A percentile compares a stretch with the other conserved stretches of the same genome.
These are phyloP conservation scores for Begonia masoniana DNA, from an alignment of 306 rosid species.

Conservation along the genomic window DNA sequence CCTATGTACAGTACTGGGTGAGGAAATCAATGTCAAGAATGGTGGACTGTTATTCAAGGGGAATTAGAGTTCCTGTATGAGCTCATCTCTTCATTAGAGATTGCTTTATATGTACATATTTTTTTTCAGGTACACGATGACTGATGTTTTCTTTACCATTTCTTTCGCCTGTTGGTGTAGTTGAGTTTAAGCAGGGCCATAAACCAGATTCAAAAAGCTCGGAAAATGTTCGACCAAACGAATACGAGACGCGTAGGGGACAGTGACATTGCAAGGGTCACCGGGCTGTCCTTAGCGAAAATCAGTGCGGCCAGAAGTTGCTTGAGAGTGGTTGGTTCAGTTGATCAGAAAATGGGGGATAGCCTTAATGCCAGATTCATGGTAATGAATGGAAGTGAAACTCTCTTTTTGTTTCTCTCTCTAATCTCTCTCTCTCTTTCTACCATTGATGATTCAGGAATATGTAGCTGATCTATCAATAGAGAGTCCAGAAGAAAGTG, in stretches of 20 bases:
- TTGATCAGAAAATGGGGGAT: constrained; percentile 58
- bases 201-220: constrained; percentile 62
- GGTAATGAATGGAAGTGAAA: constrained; percentile 25
- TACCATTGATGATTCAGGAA: constrained; percentile 32
- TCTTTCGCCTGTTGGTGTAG: constrained; percentile 35
- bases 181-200: constrained; percentile 53
- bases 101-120: background rate
- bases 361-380: constrained; percentile 29
- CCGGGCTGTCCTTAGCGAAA: constrained; percentile 74
- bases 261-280: constrained; percentile 53
- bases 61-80: constrained; percentile 64
- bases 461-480: constrained; percentile 32
- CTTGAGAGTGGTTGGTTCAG: constrained; percentile 63
- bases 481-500: constrained; percentile 54
- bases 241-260: constrained; percentile 39
- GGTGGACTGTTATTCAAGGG: constrained; percentile 54
- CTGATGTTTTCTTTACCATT: constrained; percentile 11
- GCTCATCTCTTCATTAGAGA: constrained; percentile 12
- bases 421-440: constrained; percentile 1
- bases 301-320: constrained; percentile 67
- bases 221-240: constrained; percentile 32
- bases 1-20: constrained; percentile 89
- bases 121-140: background rate
- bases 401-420: constrained; percentile 1
- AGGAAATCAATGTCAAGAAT: constrained; percentile 69